Evolutionary conservation across 768 basidiomycete species (phyloP), one percentile per base, ranked within the genome.

Genomic region (Phlebiopsis gigantea): DNA sequence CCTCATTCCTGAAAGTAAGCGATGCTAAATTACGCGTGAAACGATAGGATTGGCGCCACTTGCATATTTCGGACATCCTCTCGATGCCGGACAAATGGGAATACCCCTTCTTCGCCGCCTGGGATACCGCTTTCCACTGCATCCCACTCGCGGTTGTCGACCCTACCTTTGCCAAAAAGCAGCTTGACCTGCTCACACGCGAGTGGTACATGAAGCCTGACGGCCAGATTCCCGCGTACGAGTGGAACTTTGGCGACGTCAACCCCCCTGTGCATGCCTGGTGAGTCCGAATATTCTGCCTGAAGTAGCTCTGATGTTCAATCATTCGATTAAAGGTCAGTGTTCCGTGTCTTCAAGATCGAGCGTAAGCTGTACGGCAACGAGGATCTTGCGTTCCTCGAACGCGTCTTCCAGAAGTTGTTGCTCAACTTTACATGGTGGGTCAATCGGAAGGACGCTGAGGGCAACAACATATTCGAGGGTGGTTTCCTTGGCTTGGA

Each of bases 11-110:
- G n/a, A n/a, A n/a, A 48, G 34, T 19, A 12, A 19, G 1, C 9
- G n/a, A 17, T 17, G 2, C 28, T 30, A 26, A 30, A 17, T 7
- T 29, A 26, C 26, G n/a, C n/a, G n/a, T 1, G 12, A 17, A 22
- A 49, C 17, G 31, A 22, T 60, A 92, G 90, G 90, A 94, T 65
- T 99, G 97, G 97, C 87, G 82, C 62, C 96, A 99, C 72, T 79
- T 99, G 76, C 85, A 98, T 68, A 87, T 95, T 57, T 91, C 90
- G 52, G 97, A 99, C 68, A 85, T 99, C 60, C 79, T 99, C 41
- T 98, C 95, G 12, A 98, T 99, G 97, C 97, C 97, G 6, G 96
- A 99, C 73, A 99, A 99, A 70, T 91, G 97, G 97, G 97, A 99
- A 72, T 98, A 98, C 69, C 97, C 97, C 0, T 98, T 97, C 79